Evolutionary conservation across 345 rosid genomes (phyloP), one percentile per base, ranked within the genome.

Genomic region (Odontarrhena argentea): DNA sequence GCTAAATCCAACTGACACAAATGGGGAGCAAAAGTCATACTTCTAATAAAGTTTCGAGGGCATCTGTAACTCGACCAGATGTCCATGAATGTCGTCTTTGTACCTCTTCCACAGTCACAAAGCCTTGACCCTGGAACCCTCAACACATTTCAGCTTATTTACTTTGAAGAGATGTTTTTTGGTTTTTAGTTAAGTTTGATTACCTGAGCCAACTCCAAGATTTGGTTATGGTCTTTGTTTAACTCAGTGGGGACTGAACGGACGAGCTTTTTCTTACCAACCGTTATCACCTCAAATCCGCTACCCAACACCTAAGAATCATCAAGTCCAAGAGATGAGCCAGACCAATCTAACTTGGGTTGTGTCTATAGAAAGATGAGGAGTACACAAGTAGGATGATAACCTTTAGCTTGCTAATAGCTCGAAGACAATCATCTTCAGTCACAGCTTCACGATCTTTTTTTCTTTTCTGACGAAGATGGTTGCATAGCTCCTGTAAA

Each of bases 211-310:
- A 90, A 75, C 77, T 90, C 94, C 80, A 93, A 69, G 64, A 93
- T 86, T 69, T 82, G 92, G 64, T 93, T 93, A 66, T 93, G 98
- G 76, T 93, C 98, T 82, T 85, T 88, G 82, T 93, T 90, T 73
- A 90, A 78, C 76, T 87, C 98, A 18, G 97, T 88, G 18, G 98
- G 95, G 49, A 35, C 92, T 89, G 96, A 55, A 88, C 88, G 87
- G 67, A 88, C 81, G 54, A 93, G 87, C 80, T 90, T 93, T 22
- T 48, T 90, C 80, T 86, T 90, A 65, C 97, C 95, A 58, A 87
- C 80, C 58, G 94, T 81, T 54, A 93, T 90, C 47, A 93, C 96
- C 82, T 90, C 97, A 82, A 83, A 90, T 57, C 93, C 93, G 70
- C 82, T 86, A 28, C 96, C 96, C 65, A 85, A 43, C 40, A 78